Percentiles rank a stretch among this genome's conserved stretches.
Evolutionary conservation across 768 basidiomycete species (phyloP).

Genomic region (Coprinellus micaceus): DNA sequence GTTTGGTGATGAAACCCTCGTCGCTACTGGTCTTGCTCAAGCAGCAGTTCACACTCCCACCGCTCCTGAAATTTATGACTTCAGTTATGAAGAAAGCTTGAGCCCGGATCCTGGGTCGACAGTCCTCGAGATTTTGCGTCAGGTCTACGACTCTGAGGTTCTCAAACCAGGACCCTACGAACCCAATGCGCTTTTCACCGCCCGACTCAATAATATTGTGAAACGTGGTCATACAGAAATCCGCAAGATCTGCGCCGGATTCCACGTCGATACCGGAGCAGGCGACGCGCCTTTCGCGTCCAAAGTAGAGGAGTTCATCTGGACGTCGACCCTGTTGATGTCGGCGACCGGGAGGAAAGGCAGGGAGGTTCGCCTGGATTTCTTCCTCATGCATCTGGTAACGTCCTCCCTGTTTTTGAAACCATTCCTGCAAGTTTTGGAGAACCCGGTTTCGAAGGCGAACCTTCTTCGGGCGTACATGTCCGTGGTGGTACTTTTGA

Average conservation of each 20-base stretch:
- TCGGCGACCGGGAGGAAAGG: slow-evolving; percentile 44
- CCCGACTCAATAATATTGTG: slow-evolving; percentile 31
- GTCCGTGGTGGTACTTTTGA: slow-evolving; percentile 31
- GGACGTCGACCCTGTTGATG: slow-evolving; percentile 44
- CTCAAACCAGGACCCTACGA: slow-evolving; percentile 54
- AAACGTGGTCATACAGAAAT: slow-evolving; percentile 44
- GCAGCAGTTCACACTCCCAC: slow-evolving; percentile 38
- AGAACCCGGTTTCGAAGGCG: slow-evolving; percentile 35
- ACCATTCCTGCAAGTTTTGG: slow-evolving; percentile 33
- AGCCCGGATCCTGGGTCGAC: slow-evolving; percentile 20
- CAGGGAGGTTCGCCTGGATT: slow-evolving; percentile 47
- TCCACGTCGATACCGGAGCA: slow-evolving; percentile 30
- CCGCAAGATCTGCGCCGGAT: slow-evolving; percentile 38
- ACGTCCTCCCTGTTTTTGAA: slow-evolving; percentile 50
- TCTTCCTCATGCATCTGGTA: slow-evolving; percentile 60
- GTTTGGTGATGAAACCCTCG: slow-evolving; percentile 46
- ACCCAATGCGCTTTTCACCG: slow-evolving; percentile 36
- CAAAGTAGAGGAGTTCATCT: slow-evolving; percentile 49
- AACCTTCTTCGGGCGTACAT: slow-evolving; percentile 43
- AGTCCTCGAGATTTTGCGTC: slow-evolving; percentile 47
- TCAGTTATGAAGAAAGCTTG: slow-evolving; percentile 10
- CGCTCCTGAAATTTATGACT: slow-evolving; percentile 30
- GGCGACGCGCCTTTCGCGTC: slow-evolving; percentile 32
- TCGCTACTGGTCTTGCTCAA: slow-evolving; percentile 52
- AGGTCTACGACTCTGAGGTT: slow-evolving; percentile 46